Evolutionary conservation across 495 filamentous ascomycete genomes (phyloP).

Genomic region (Xylaria grammica): DNA sequence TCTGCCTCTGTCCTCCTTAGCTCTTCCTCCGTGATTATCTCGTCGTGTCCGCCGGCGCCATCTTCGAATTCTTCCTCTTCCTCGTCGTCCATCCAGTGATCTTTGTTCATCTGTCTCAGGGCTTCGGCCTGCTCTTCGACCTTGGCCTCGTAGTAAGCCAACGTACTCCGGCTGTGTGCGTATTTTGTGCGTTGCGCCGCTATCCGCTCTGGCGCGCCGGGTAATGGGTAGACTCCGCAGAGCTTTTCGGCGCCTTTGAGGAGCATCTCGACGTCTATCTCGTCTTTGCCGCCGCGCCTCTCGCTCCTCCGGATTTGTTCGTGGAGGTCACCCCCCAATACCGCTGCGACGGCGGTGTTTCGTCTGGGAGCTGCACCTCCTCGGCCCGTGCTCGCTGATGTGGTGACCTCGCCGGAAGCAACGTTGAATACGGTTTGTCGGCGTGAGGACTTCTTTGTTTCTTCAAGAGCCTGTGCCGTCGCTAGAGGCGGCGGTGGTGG

Average conservation of each 20-base stretch:
- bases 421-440: conserved; percentile 63
- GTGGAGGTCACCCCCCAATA: conserved; percentile 85
- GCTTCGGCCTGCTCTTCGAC: conserved; percentile 78
- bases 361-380: conserved; percentile 62
- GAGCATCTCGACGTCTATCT: conserved; percentile 86
- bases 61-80: conserved; percentile 50
- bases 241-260: conserved; percentile 90
- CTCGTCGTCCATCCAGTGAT: conserved; percentile 51
- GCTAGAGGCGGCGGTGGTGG: conserved; percentile 65
- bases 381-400: conserved; percentile 46
- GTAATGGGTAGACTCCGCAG: conserved; percentile 83
- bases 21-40: conserved; percentile 74
- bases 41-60: conserved; percentile 43
- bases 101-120: conserved; percentile 73
- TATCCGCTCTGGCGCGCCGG: conserved; percentile 83
- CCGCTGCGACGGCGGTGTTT: conserved; percentile 87
- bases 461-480: conserved; percentile 36
- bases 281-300: conserved; percentile 55
- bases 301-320: conserved; percentile 73
- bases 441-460: conserved; percentile 41
- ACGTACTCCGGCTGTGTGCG: conserved; percentile 71
- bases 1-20: conserved; percentile 77
- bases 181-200: conserved; percentile 72
- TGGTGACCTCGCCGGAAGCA: conserved; percentile 58
- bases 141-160: conserved; percentile 77